Conservation (phyloP, 2,329 filamentous ascomycete species). For the Cercospora canescens region DNA sequence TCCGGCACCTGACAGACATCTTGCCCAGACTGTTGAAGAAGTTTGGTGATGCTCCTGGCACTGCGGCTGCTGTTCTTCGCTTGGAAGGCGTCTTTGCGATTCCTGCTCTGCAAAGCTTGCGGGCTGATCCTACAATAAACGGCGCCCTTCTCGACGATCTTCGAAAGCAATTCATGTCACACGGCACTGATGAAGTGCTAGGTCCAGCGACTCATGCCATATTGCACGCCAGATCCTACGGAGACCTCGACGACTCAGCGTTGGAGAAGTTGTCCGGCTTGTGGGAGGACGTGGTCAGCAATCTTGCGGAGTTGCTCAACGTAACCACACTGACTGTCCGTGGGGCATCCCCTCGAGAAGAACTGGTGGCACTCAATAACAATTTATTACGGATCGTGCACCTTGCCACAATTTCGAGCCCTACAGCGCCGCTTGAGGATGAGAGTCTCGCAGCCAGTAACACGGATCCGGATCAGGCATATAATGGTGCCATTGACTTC, state of each 20-base stretch:
- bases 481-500: constrained; percentile 60
- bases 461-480: constrained; percentile 22
- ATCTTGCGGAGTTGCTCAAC: constrained; percentile 67
- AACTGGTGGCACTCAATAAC: constrained; percentile 34
- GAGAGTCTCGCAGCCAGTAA: constrained; percentile 43
- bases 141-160: constrained; percentile 84
- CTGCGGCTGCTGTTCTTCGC: constrained; percentile 80
- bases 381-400: constrained; percentile 35
- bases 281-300: constrained; percentile 81
- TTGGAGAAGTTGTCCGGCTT: constrained; percentile 76
- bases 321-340: constrained; percentile 71
- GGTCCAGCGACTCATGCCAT: constrained; percentile 80
- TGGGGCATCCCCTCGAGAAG: constrained; percentile 60
- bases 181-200: constrained; percentile 82
- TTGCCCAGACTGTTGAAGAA: constrained; percentile 90
- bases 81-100: constrained; percentile 85
- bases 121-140: constrained; percentile 81
- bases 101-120: constrained; percentile 82
- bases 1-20: constrained; percentile 71
- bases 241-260: constrained; percentile 83
- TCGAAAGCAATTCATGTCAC: constrained; percentile 89
- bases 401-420: constrained; percentile 59
- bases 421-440: constrained; percentile 70
- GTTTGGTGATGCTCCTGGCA: constrained; percentile 84
- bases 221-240: constrained; percentile 79